Percentiles rank a stretch among this genome's conserved stretches.
Evolutionary conservation across 805 yeast genomes (phyloP).

Genomic region (Saturnispora sekii): DNA sequence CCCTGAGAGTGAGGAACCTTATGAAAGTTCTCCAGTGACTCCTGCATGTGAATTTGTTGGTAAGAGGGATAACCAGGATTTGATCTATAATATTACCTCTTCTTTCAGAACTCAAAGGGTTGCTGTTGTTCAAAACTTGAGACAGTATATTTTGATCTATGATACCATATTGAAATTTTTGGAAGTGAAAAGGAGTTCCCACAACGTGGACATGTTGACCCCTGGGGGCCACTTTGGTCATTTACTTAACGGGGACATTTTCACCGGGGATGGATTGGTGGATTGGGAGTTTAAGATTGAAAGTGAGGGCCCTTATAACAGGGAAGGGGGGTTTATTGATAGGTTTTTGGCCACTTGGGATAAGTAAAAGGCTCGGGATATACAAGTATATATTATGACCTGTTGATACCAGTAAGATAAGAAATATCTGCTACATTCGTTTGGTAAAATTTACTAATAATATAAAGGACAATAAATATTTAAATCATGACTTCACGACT

Average conservation of each 20-base stretch:
- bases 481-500: no score
- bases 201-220: neutral
- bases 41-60: constrained; percentile 6
- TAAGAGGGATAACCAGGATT: constrained; percentile 23
- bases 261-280: constrained; percentile 9
- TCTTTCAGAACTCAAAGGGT: constrained; percentile 42
- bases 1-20: constrained; percentile 9
- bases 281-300: constrained; percentile 12
- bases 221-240: neutral
- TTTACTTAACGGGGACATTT: neutral
- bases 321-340: constrained; percentile 4
- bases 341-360: constrained; percentile 2
- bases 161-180: constrained; percentile 29
- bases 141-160: constrained; percentile 45
- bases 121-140: constrained; percentile 48
- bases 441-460: neutral
- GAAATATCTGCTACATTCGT: neutral
- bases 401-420: no score
- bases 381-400: no score
- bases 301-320: neutral
- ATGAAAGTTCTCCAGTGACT: constrained; percentile 2
- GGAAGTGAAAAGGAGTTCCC: constrained; percentile 11
- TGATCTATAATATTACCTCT: constrained; percentile 38
- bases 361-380: neutral
- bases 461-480: neutral